Conservation (phyloP, 208 protist species). For the Trichomonas tenax region DNA sequence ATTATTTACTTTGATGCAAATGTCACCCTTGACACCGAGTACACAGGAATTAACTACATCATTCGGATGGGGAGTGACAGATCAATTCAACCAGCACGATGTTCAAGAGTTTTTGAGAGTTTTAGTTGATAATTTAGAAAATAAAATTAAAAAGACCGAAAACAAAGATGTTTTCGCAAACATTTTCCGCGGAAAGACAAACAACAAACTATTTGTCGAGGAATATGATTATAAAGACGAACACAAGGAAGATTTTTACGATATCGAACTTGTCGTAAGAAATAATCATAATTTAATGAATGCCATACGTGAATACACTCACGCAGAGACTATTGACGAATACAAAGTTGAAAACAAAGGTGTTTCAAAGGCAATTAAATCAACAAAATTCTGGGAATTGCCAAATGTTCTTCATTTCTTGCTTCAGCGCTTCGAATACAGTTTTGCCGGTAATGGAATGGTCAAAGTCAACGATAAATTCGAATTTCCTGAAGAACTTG, state of each 20-base stretch:
- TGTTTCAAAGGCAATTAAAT: neutral
- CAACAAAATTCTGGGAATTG: neutral
- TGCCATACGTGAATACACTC: neutral
- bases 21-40: neutral
- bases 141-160: neutral
- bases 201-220: neutral
- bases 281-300: neutral
- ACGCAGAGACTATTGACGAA: neutral
- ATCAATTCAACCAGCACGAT: neutral
- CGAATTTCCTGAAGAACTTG: neutral
- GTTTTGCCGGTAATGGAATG: neutral
- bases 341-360: neutral
- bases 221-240: neutral
- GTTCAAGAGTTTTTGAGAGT: neutral
- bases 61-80: neutral
- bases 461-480: neutral
- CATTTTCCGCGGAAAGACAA: neutral
- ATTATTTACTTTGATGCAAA: neutral
- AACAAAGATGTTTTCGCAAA: neutral
- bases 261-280: neutral
- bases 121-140: slow-evolving; percentile 17
- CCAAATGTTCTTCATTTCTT: neutral
- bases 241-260: neutral
- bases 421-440: neutral
- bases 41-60: neutral